A percentile compares a stretch with the other conserved stretches of the same genome.
phyloP scores from a whole-genome alignment of 1,284 basidiomycete species.

The Pseudozyma flocculosa region DNA sequence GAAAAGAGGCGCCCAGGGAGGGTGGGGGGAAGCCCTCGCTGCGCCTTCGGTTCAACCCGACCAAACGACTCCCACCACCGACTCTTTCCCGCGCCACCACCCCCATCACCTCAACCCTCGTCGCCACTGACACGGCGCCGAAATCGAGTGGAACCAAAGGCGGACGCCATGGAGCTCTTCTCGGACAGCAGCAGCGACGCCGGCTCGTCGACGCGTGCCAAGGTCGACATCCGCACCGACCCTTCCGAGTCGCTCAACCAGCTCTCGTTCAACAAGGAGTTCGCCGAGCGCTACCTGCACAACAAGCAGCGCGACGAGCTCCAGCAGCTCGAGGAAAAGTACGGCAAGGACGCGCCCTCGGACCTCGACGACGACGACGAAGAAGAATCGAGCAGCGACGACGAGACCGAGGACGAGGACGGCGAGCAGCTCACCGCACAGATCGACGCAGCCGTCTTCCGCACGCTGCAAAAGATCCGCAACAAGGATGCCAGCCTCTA shows the following conservation, averaged over 20 bases:
- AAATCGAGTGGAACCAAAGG: no score
- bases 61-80: no score
- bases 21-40: no score
- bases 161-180: conserved; percentile 26
- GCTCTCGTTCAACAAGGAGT: conserved; percentile 51
- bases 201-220: conserved; percentile 1
- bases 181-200: conserved; percentile 1
- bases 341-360: conserved; percentile 24
- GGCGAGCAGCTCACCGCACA: conserved; percentile 92
- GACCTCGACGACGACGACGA: conserved; percentile 20
- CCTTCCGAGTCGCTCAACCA: conserved; percentile 36
- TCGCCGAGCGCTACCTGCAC: conserved; percentile 51
- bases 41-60: no score
- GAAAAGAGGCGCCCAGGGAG: no score
- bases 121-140: no score
- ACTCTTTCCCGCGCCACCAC: no score
- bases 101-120: no score
- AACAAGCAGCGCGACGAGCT: conserved; percentile 53
- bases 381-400: conserved; percentile 53
- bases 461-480: conserved; percentile 83
- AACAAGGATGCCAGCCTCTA: conserved; percentile 82
- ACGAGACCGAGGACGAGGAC: conserved; percentile 87
- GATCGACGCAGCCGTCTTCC: conserved; percentile 89
- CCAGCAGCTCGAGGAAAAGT: conserved; percentile 48
- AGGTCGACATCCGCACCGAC: conserved; percentile 26